Base-by-base conservation (phyloP, 805 yeast species). In the Lipomyces anomalus region DNA sequence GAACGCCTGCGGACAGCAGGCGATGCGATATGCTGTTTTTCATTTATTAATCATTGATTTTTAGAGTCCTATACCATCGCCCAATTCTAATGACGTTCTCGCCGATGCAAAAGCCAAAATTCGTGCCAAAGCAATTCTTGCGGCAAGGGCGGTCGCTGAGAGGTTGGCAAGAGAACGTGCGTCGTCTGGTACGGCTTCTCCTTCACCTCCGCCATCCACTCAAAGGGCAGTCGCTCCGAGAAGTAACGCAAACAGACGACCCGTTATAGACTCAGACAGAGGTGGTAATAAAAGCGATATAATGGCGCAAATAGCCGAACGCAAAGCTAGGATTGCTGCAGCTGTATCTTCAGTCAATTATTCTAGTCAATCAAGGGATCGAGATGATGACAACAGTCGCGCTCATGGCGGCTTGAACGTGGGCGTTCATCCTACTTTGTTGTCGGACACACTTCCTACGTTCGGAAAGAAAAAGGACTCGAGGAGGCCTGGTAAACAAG, bases 391-490 rank as follows among this genome's bases (percentile, higher is more conserved):
- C n/a, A n/a, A n/a, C n/a, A n/a, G n/a, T n/a, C 40, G 21, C 11
- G 54, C 55, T 6, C 40, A 32, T n/a, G 58, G 58, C 11, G 65
- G 65, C 6, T 48, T 61, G 30, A 58, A 57, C 39, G 58, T 53
- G 16, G 62, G 64, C 13, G 55, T 61, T n/a, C 65, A 61, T 43
- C 65, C 65, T 3, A 53, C 60, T 2, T 52, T 61, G 3, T 38
- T 56, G 13, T 54, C 41, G 4, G 42, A 36, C 44, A 35, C 44
- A 6, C 16, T 22, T 20, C 17, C 29, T 33, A 24, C 30, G 22
- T 20, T 42, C 28, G 22, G 16, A 13, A 26, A 22, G 16, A 7
- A 28, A 9, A 39, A 38, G 7, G 43, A 47, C 4, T 23, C 37
- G 35, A 47, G 44, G 22, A 42, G 42, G 30, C 24, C n/a, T 7